Evolutionary conservation across 257 asterid species (phyloP), one percentile per base, ranked within the genome.

Genomic region (Capsicum rhomboideum): DNA sequence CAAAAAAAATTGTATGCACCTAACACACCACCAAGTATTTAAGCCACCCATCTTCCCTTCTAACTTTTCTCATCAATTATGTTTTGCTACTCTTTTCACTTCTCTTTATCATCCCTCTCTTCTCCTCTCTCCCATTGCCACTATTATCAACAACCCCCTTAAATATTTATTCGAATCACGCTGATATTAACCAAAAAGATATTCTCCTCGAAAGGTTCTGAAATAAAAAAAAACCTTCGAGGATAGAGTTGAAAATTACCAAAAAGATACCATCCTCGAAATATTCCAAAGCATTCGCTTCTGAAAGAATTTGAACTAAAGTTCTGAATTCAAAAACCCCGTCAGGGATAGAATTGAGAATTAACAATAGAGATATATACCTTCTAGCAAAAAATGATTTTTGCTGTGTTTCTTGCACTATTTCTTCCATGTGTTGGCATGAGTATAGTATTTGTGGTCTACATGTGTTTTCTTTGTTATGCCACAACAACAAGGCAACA

Each of bases 361-460:
- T 46, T 46, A 46, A 46, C 13, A 12, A 46, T 8, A 46, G 10
- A 46, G 52, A 46, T 46, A 46, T 6, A 40, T 40, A 40, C 44
- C n/a, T n/a, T n/a, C n/a, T n/a, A n/a, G n/a, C 6, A 12, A 87
- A 72, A 78, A 84, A 95, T 95, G 99, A 83, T 90, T 84, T 87
- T 93, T 7, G 91, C 96, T 12, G 90, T 94, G 13, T 94, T 95
- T 82, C 94, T 95, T 4, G 97, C 98, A 18, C 91, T 95, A 81
- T 94, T 95, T 75, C 91, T 93, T 0, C 98, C 99, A 0, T 95
- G 98, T 88, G 95, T 91, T 4, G 99, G 98, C 7, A 94, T 95
- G 99, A 87, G 92, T 85, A 94, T 90, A 0, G 93, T 95, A 18
- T 95, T 95, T 67, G 34, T 95, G 9, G 95, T 95, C 2, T 95